Evolutionary conservation across 176 grass and related monocot species (phyloP), one percentile per base, ranked within the genome.

Genomic region (Rhynchospora pubera): DNA sequence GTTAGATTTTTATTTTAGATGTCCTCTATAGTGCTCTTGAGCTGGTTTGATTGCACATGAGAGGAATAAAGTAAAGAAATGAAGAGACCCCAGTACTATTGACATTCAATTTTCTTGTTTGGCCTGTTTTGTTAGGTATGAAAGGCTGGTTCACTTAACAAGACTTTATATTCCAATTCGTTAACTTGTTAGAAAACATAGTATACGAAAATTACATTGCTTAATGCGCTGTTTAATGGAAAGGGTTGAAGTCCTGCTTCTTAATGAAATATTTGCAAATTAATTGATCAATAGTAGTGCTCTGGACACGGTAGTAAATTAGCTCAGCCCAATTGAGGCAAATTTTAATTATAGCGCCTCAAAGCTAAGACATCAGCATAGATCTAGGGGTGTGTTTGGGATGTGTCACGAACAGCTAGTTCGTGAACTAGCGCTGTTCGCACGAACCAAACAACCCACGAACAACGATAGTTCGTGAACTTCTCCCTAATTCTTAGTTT

Each of bases 61-160:
- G 57, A 80, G 10, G 16, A 79, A 79, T 6, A 8, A 79, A 5
- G 9, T 7, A 45, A 10, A 57, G n/a, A 76, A 80, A 62, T 44
- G 57, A 55, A 79, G 51, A 58, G 12, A 1, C 32, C 9, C 24
- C 39, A 3, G 28, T 53, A 28, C 26, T 28, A 7, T 57, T 60
- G 15, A 43, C 57, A 82, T 34, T 39, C 34, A 39, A 56, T 52
- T 52, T 65, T 65, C 34, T 61, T 44, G 10, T 82, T 82, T 82
- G 61, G 79, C 43, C 21, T 28, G 16, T 66, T 67, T 42, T 52
- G 79, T 82, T 82, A 67, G 61, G 79, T 82, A 82, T 42, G 44
- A 66, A 51, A 59, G 16, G 9, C 42, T 11, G 57, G 42, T 66
- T 5, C 11, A 82, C 43, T 66, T 82, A n/a, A 43, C 46, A 60